phyloP scores from a whole-genome alignment of 148 eudicot species.

The Tetragonia tetragonoides region DNA sequence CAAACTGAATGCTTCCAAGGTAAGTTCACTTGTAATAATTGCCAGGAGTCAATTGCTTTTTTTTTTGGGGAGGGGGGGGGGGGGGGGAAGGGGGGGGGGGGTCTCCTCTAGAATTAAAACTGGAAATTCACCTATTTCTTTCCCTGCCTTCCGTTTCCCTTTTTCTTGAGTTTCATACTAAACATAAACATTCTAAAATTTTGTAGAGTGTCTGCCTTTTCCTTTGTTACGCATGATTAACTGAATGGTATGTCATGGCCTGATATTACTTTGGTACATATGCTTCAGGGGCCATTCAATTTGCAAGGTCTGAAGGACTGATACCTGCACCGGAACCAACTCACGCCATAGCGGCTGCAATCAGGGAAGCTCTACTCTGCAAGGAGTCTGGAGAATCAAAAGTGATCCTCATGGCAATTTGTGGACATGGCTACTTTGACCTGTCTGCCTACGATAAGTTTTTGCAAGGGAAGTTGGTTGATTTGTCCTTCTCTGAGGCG shows the following conservation, averaged over 20 bases:
- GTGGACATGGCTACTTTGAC: slow-evolving; percentile 97
- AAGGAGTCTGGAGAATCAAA: slow-evolving; percentile 85
- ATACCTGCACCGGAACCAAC: slow-evolving; percentile 97
- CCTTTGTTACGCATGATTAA: too few species aligned
- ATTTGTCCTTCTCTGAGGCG: slow-evolving; percentile 62
- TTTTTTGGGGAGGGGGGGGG: too few species aligned
- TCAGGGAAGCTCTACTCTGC: slow-evolving; percentile 92
- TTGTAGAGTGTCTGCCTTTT: too few species aligned
- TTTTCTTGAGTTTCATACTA: neutral
- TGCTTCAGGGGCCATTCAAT: slow-evolving; percentile 76
- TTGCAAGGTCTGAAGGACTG: slow-evolving; percentile 90
- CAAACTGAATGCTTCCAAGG: slow-evolving; percentile 95
- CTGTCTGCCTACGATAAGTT: slow-evolving; percentile 80
- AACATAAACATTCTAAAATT: too few species aligned
- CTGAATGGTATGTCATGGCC: neutral
- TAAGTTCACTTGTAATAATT: slow-evolving; percentile 20
- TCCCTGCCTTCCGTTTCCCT: too few species aligned
- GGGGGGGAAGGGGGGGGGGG: too few species aligned
- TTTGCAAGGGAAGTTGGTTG: slow-evolving; percentile 70
- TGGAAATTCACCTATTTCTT: too few species aligned
- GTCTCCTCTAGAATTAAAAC: too few species aligned
- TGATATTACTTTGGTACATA: neutral
- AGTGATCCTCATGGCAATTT: slow-evolving; percentile 94
- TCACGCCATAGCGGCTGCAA: slow-evolving; percentile 90
- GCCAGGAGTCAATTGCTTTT: too few species aligned